Conservation (phyloP, 2,329 filamentous ascomycete genomes). For the Pseudopithomyces chartarum region DNA sequence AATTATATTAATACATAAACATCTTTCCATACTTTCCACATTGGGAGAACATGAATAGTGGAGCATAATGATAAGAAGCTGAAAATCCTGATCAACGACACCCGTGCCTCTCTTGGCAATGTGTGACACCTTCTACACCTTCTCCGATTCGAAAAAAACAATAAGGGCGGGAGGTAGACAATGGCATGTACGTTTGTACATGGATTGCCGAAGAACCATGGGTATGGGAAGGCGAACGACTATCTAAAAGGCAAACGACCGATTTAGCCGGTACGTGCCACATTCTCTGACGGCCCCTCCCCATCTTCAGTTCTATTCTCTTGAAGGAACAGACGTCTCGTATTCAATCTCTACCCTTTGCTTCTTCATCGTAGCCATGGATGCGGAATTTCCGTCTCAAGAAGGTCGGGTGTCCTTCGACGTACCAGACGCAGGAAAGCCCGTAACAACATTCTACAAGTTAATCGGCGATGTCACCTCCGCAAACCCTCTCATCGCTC, state of each 20-base stretch:
- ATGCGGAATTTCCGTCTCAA: background rate
- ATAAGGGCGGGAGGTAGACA: background rate
- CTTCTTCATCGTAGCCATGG: background rate
- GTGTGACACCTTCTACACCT: background rate
- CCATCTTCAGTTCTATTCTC: background rate
- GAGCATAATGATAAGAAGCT: background rate
- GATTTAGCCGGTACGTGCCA: background rate
- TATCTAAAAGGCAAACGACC: background rate
- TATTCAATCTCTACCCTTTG: background rate
- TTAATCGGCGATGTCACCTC: slow-evolving; percentile 30
- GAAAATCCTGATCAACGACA: background rate
- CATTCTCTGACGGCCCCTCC: background rate
- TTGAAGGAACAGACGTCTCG: background rate
- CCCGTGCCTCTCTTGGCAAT: background rate
- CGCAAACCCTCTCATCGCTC: slow-evolving; percentile 23
- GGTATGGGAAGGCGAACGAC: background rate
- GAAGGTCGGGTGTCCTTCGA: slow-evolving; percentile 21
- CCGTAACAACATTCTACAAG: slow-evolving; percentile 42
- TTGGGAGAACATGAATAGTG: background rate
- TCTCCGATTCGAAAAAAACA: background rate
- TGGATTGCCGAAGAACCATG: too few species aligned
- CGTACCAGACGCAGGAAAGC: slow-evolving; percentile 23
- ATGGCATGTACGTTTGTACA: background rate
- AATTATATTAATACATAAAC: background rate
- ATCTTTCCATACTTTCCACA: background rate